These are phyloP conservation scores for Trypanosoma brucei DNA, from an alignment of 208 protist genomes.

Conservation along the genomic window DNA sequence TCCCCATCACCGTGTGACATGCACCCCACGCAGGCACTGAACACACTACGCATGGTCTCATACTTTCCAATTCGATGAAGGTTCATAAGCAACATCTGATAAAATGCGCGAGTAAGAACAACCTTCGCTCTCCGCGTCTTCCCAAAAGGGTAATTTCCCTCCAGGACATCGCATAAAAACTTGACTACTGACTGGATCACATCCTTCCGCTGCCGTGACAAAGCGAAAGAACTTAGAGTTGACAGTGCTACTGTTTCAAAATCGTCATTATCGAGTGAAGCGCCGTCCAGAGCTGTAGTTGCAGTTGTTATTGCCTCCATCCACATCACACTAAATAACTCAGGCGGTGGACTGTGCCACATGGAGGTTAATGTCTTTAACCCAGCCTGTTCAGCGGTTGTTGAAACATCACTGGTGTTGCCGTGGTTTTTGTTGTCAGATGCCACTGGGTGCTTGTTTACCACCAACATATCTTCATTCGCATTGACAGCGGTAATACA, in stretches of 20 bases:
- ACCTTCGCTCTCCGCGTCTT: conserved; percentile 37
- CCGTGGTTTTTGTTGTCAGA: not conserved
- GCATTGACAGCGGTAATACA: too few species aligned
- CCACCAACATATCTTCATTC: too few species aligned
- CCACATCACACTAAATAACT: conserved; percentile 5
- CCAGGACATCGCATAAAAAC: conserved; percentile 44
- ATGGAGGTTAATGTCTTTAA: conserved; percentile 18
- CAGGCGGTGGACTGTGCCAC: conserved; percentile 10
- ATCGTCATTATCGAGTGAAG: conserved; percentile 45
- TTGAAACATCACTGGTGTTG: not conserved
- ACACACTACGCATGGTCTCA: conserved; percentile 45
- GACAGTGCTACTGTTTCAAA: conserved; percentile 21
- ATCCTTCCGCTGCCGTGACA: conserved; percentile 33
- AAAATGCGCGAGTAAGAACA: conserved; percentile 35
- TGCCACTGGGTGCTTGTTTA: too few species aligned
- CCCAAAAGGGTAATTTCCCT: conserved; percentile 23
- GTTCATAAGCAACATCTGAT: conserved; percentile 54
- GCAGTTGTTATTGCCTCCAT: conserved; percentile 6
- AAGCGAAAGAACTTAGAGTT: conserved; percentile 29
- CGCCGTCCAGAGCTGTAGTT: conserved; percentile 37
- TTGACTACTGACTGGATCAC: conserved; percentile 41
- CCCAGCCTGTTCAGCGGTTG: not conserved
- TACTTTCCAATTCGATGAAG: conserved; percentile 79
- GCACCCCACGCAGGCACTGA: conserved; percentile 34
- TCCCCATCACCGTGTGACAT: conserved; percentile 49